phyloP scores from a whole-genome alignment of 23 red algal genomes.

The Gracilariopsis chorda region DNA sequence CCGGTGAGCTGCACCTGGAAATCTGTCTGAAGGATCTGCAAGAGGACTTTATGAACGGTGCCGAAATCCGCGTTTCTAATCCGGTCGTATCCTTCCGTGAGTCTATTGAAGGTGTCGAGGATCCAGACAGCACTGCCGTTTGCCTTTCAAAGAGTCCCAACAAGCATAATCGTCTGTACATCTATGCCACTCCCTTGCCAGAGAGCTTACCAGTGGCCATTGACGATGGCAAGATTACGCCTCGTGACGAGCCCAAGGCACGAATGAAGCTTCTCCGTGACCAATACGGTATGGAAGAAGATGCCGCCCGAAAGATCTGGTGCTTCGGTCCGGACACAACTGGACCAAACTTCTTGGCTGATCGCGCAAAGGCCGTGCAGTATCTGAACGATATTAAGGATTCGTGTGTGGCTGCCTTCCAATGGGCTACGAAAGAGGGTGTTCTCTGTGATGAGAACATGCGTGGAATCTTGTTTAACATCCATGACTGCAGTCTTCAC shows the following conservation, averaged over 20 bases:
- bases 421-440: conserved; percentile 98
- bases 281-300: conserved; percentile 92
- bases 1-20: conserved; percentile 96
- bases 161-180: conserved; percentile 99
- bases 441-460: conserved; percentile 98
- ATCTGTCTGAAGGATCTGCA: conserved; percentile 99
- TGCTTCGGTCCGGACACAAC: conserved; percentile 96
- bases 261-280: conserved; percentile 82
- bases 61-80: conserved; percentile 90
- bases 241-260: conserved; percentile 94
- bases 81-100: conserved; percentile 97
- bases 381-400: conserved; percentile 99
- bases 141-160: conserved; percentile 98
- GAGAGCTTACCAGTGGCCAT: conserved; percentile 85
- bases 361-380: conserved; percentile 98
- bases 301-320: conserved; percentile 96
- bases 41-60: conserved; percentile 99
- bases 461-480: conserved; percentile 87
- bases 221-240: conserved; percentile 93
- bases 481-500: conserved; percentile 93
- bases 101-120: conserved; percentile 83
- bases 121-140: conserved; percentile 75
- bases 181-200: conserved; percentile 94
- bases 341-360: conserved; percentile 86
- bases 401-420: conserved; percentile 94